Evolutionary conservation across 176 grass and related monocot species (phyloP), one percentile per base, ranked within the genome.

Genomic region (Oryza brachyantha): DNA sequence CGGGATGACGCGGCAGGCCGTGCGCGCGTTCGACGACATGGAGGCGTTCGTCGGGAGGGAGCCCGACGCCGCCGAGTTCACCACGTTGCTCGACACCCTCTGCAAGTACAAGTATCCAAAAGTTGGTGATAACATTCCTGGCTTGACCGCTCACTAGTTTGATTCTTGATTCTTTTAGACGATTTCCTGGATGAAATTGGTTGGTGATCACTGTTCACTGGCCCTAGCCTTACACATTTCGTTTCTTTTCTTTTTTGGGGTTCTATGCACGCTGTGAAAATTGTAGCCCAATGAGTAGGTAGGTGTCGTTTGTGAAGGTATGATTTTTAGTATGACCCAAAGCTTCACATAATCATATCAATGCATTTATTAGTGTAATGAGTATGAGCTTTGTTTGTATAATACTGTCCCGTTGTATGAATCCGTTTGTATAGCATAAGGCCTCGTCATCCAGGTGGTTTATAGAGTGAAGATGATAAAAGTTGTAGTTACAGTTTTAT

Each of bases 81-180:
- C 89, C 36, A 94, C 91, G 68, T 61, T 98, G 65, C 87, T 98
- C 6, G 90, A 98, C 79, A 94, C 89, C 39, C 87, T 98, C 52
- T 94, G 90, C 87, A 98, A 98, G 84, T 98, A 98, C 83, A 89
- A 93, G 24, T 90, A 94, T 77, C 87, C 92, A 9, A 98, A 98
- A 90, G 95, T 94, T 66, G 40, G 22, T 80, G 40, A 60, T 78
- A 5, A 13, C 10, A 11, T 55, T 83, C 14, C 50, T 61, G 16
- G 12, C 29, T 66, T 75, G 26, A 46, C 64, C 59, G 9, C 0
- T 59, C 46, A 2, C 46, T 55, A 57, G 52, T 57, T 57, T 57
- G 2, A 57, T 32, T 32, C 31, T 2, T 32, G 21, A 54, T 19
- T 54, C 22, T 55, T 22, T 5, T 3, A 55, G 1, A n/a, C n/a